Conservation (phyloP, 208 protist species). For the Wallacemonas rigidus region DNA sequence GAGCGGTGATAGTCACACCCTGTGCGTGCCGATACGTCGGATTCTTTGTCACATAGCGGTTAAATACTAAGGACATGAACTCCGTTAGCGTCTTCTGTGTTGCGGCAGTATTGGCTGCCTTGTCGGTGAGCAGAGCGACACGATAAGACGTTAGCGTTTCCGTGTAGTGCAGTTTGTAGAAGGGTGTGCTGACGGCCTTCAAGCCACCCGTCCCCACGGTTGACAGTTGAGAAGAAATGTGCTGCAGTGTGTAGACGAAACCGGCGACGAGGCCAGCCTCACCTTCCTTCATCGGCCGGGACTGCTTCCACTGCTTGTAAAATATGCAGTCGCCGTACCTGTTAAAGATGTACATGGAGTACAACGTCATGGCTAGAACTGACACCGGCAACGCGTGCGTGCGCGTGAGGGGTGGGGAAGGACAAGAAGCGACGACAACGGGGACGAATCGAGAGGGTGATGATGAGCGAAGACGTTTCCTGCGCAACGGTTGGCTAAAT, state of each 20-base stretch:
- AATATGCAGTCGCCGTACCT: constrained; percentile 88
- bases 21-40: constrained; percentile 74
- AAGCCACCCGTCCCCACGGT: constrained; percentile 53
- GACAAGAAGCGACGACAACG: too few relatives aligned
- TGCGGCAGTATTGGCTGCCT: constrained; percentile 44
- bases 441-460: too few relatives aligned
- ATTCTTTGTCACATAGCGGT: constrained; percentile 54
- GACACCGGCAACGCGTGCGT: too few relatives aligned
- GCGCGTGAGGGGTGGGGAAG: too few relatives aligned
- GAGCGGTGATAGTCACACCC: constrained; percentile 51
- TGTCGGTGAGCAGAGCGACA: constrained; percentile 74
- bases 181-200: constrained; percentile 67
- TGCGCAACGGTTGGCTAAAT: too few relatives aligned
- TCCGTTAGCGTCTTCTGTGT: constrained; percentile 52
- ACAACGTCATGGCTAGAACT: constrained; percentile 60
- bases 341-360: constrained; percentile 89
- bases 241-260: constrained; percentile 89
- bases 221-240: constrained; percentile 82
- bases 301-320: constrained; percentile 81
- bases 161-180: constrained; percentile 89
- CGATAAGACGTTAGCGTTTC: constrained; percentile 90
- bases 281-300: constrained; percentile 67
- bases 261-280: constrained; percentile 83
- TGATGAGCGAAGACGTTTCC: too few relatives aligned
- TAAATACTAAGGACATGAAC: constrained; percentile 70